Conservation (phyloP, 768 basidiomycete species). For the Lepiota venenata region DNA sequence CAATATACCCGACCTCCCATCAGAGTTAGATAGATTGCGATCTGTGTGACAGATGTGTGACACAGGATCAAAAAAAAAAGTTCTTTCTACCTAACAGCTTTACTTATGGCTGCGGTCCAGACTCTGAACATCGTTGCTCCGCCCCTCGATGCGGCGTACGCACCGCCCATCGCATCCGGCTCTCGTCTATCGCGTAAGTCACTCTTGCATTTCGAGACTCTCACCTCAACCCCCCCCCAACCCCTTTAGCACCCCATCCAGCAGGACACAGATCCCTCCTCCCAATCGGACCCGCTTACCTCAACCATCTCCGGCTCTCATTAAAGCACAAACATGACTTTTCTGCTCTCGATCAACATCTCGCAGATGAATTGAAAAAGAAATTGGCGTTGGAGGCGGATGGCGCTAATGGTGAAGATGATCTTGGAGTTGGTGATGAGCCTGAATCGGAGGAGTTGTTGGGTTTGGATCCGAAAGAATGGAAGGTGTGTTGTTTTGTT, state of each 20-base stretch:
- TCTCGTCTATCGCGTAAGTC: constrained; percentile 26
- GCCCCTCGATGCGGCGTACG: constrained; percentile 21
- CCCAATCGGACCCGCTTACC: constrained; percentile 86
- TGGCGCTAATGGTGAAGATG: constrained; percentile 56
- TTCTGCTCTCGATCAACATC: constrained; percentile 73
- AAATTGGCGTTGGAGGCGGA: constrained; percentile 47
- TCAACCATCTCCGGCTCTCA: constrained; percentile 75
- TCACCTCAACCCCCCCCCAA: neutral
- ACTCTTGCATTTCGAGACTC: neutral
- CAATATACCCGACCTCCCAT: no score
- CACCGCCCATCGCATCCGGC: constrained; percentile 21
- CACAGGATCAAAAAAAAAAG: no score
- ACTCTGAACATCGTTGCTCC: constrained; percentile 22
- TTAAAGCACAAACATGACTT: constrained; percentile 77
- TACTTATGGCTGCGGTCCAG: constrained; percentile 17
- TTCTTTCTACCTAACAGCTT: no score
- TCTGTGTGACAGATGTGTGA: no score
- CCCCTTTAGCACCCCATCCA: constrained; percentile 28
- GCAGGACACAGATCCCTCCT: constrained; percentile 51
- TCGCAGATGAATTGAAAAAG: constrained; percentile 39
- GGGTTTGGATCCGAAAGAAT: constrained; percentile 90
- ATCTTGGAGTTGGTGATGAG: constrained; percentile 92
- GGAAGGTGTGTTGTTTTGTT: constrained; percentile 66
- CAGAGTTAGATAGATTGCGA: no score
- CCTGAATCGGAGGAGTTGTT: constrained; percentile 70